Percentiles rank a stretch among this genome's conserved stretches.
phyloP scores from a whole-genome alignment of 192 early-diverging fungal genomes.

The Coemansia sp. region DNA sequence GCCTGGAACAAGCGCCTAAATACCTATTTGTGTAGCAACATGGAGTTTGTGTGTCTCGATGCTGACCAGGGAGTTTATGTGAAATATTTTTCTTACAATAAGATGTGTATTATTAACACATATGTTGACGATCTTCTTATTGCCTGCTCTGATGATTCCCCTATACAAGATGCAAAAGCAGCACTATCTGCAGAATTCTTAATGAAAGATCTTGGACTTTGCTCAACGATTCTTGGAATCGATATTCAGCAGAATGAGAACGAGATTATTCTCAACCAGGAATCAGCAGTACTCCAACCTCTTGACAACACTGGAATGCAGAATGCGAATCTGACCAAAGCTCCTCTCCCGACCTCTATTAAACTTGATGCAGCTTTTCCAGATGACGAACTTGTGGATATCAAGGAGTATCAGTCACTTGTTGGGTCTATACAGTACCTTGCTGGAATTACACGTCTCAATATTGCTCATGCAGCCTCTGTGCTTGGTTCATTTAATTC shows the following conservation, averaged over 20 bases:
- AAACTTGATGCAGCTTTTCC: not conserved
- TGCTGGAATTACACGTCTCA: not conserved
- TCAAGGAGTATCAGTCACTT: constrained; percentile 2
- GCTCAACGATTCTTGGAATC: constrained; percentile 3
- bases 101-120: not conserved
- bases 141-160: not conserved
- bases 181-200: not conserved
- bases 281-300: not conserved
- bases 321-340: not conserved
- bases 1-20: constrained; percentile 4
- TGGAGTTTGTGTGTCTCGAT: constrained; percentile 2
- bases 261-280: not conserved
- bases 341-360: not conserved
- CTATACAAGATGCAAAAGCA: not conserved
- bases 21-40: not conserved
- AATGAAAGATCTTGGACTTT: not conserved
- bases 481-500: not conserved
- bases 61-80: constrained; percentile 2
- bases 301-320: constrained; percentile 6
- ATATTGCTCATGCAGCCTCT: not conserved
- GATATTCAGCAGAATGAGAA: not conserved
- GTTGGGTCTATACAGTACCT: constrained; percentile 16
- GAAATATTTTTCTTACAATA: not conserved
- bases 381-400: constrained; percentile 10
- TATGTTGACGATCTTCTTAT: constrained; percentile 5